phyloP scores from a whole-genome alignment of 2,329 filamentous ascomycete species.

The Hypoxylon sp. region DNA sequence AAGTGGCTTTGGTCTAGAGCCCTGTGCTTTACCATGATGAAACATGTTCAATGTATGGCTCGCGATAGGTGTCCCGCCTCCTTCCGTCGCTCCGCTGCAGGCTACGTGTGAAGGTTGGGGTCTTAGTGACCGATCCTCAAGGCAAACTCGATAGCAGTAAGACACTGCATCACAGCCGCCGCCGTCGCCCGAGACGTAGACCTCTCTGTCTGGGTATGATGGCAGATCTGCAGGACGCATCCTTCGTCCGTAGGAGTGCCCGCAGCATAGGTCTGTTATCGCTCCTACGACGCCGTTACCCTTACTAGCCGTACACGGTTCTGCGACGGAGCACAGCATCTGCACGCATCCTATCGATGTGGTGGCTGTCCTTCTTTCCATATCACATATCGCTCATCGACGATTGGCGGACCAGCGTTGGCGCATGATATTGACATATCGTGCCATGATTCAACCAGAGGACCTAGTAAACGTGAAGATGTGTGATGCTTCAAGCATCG shows the following conservation, averaged over 20 bases:
- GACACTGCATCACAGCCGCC: neutral
- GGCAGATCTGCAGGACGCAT: slow-evolving; percentile 27
- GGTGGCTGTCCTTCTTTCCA: neutral
- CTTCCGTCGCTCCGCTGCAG: slow-evolving; percentile 33
- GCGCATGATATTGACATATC: too few relatives aligned
- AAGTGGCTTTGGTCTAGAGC: neutral
- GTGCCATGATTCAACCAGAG: slow-evolving; percentile 22
- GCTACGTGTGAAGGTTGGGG: slow-evolving; percentile 31
- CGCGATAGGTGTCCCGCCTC: slow-evolving; percentile 28
- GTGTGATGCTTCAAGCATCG: slow-evolving; percentile 31
- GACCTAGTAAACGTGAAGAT: slow-evolving; percentile 32
- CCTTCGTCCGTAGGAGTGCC: slow-evolving; percentile 28
- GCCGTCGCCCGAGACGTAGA: slow-evolving; percentile 11
- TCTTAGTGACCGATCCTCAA: neutral
- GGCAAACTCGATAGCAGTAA: slow-evolving; percentile 1
- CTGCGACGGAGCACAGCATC: slow-evolving; percentile 23
- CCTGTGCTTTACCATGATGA: neutral
- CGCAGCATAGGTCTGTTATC: slow-evolving; percentile 25
- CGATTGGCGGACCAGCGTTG: too few relatives aligned
- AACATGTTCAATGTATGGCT: neutral
- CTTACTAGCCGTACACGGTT: slow-evolving; percentile 29
- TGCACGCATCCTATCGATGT: slow-evolving; percentile 23
- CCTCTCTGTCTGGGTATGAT: slow-evolving; percentile 21
- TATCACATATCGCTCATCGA: too few relatives aligned
- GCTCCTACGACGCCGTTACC: slow-evolving; percentile 28